These are phyloP conservation scores for Solanum etuberosum DNA, from an alignment of 257 asterid species.

Conservation along the genomic window DNA sequence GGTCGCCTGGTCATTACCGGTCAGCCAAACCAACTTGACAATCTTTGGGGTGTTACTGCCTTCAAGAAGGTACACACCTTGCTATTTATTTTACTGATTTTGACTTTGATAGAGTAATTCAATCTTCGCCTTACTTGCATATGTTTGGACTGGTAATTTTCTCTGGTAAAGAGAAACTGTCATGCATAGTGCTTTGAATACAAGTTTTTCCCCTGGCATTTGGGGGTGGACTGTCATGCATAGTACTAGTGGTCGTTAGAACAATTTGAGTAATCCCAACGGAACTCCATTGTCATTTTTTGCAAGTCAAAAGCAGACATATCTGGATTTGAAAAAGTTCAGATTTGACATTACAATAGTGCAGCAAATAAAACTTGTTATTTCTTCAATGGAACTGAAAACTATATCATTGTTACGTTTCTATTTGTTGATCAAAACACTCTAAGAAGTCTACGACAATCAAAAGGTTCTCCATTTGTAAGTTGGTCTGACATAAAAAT, in stretches of 20 bases:
- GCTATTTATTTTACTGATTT: neutral
- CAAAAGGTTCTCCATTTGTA: neutral
- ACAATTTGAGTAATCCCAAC: neutral
- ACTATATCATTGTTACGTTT: neutral
- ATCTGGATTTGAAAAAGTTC: neutral
- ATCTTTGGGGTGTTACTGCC: constrained; percentile 83
- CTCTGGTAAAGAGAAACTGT: neutral
- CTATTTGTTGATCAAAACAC: neutral
- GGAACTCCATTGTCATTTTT: neutral
- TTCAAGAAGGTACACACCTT: constrained; percentile 49
- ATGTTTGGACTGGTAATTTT: neutral
- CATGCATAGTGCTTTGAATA: neutral
- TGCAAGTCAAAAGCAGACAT: neutral
- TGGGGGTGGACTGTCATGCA: too few relatives aligned
- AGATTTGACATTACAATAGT: too few relatives aligned
- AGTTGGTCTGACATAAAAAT: neutral
- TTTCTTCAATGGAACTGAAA: neutral
- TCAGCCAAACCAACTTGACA: constrained; percentile 68
- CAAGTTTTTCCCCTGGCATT: neutral
- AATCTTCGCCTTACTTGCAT: neutral
- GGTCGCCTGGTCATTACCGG: constrained; percentile 79
- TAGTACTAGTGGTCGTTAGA: neutral
- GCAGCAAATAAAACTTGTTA: neutral
- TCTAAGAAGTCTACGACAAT: neutral
- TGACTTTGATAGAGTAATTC: neutral